Evolutionary conservation across 2,329 filamentous ascomycete species (phyloP), one percentile per base, ranked within the genome.

Genomic region (Apiospora pterosperma): DNA sequence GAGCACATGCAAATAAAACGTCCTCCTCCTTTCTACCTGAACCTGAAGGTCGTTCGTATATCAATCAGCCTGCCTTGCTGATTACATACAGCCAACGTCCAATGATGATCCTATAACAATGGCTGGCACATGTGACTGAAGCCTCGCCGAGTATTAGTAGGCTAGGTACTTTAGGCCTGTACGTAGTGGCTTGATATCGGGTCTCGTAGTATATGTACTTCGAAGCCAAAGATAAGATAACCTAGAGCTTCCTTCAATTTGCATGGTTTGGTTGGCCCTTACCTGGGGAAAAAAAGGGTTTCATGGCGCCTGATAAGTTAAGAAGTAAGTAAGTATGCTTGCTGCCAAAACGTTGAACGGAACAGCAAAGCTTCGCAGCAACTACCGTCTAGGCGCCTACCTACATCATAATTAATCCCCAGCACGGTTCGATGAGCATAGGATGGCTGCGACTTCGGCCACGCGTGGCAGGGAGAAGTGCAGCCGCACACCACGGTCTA

Each of bases 391-490:
- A 3, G 28, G 31, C 28, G 25, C 28, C 28, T 16, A 31, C 23
- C 34, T 38, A 38, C 59, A 41, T 60, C 21, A 14, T 16, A 42
- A 63, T 25, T 21, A 8, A 55, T 4, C 11, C 36, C 58, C 21
- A 16, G 14, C n/a, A 48, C 41, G 38, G 41, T 64, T 65, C 65
- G 64, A 67, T 67, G 65, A 63, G 63, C 25, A 41, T 39, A 62
- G 34, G 34, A 67, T 67, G 64, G 63, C 59, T 25, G 23, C 62
- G 39, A 31, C 52, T 62, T 16, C 59, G 64, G 63, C 63, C 65
- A 48, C 36, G 60, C 63, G 52, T 55, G 48, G 36, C 48, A 25
- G 65, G 48, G 19, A 55, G 48, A 21, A 34, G 48, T 34, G 28
- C 8, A 34, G 28, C 6, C 16, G 48, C 48, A 55, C 23, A 25